Evolutionary conservation across 352 stramenopile genomes (phyloP), one percentile per base, ranked within the genome.

Genomic region (Phytophthora lateralis): DNA sequence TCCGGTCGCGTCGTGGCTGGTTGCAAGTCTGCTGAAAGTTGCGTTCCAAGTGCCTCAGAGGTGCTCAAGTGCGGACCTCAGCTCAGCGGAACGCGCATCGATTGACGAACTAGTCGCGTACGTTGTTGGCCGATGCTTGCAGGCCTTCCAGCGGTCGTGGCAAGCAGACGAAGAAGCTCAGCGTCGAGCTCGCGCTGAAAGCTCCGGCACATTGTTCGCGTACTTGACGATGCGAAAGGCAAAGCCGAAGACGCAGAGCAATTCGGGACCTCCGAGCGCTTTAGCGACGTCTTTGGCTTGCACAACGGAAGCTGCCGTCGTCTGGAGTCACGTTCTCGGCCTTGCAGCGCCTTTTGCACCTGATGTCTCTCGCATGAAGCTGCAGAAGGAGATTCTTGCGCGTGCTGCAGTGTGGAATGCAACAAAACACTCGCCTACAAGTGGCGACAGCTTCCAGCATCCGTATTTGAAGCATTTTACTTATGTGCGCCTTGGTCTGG

Each of bases 141-240:
- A 66, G 35, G 55, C 55, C 1, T 89, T 82, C 45, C 62, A 90
- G 12, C 32, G 71, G 11, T 68, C 85, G 2, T 89, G 85, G 52
- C 71, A 85, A 10, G 70, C 73, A 5, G 56, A 72, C 9, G 76
- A 76, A 24, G 62, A 84, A 30, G 59, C 48, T 14, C 75, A 91
- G n/a, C 54, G 50, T 21, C 62, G 60, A 4, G 49, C 59, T 26
- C 34, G 63, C 6, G 55, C 69, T 1, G 70, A 83, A 37, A 53
- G 53, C 18, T 70, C 64, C 1, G 61, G 69, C 4, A 79, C 68
- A 0, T 85, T 91, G 53, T 89, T 91, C 41, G 63, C 70, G 1
- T 91, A 73, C 21, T 43, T 73, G 26, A 73, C 64, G 3, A 53
- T 73, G 53, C 54, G 65, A 12, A 69, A 69, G 21, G 10, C 64